Evolutionary conservation across 208 protist species (phyloP), one percentile per base, ranked within the genome.

Genomic region (Acanthamoeba healyi): DNA sequence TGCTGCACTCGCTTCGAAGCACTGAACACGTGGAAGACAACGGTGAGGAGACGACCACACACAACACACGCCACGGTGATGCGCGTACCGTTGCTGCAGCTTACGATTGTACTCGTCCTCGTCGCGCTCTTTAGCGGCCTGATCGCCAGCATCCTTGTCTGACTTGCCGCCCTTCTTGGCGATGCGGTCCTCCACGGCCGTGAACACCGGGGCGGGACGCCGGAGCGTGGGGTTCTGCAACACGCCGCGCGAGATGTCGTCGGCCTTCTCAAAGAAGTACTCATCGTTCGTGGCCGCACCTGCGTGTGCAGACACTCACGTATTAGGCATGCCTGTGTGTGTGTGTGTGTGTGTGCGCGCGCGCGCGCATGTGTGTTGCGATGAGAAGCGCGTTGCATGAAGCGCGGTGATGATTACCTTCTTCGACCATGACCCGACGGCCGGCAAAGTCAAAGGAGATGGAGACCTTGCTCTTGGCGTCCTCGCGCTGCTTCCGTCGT

Each of bases 371-470:
- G 10, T 84, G 19, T 72, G 40, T n/a, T n/a, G n/a, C n/a, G n/a
- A n/a, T n/a, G n/a, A n/a, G n/a, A n/a, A n/a, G n/a, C n/a, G n/a
- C n/a, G n/a, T n/a, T n/a, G n/a, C n/a, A n/a, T n/a, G n/a, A n/a
- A n/a, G n/a, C n/a, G n/a, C n/a, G n/a, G n/a, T n/a, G n/a, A n/a
- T n/a, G n/a, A n/a, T n/a, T n/a, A 42, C 70, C 70, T 42, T 79
- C 70, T 5, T 79, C 36, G 17, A 79, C 36, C 70, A 87, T 87
- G 14, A 87, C 46, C 7, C 49, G 40, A 10, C 79, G 79, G 40
- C 79, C 79, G 79, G 79, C 79, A 61, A 87, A 61, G 46, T 87
- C 79, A 61, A 87, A 87, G 5, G 79, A 87, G 26, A 87, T 61
- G 22, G 79, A 63, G 22, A 87, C 14, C 49, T 87, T 87, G 46